These are phyloP conservation scores for Poterioochromonas sp. DNA, from an alignment of 352 stramenopile genomes.

Conservation along the genomic window DNA sequence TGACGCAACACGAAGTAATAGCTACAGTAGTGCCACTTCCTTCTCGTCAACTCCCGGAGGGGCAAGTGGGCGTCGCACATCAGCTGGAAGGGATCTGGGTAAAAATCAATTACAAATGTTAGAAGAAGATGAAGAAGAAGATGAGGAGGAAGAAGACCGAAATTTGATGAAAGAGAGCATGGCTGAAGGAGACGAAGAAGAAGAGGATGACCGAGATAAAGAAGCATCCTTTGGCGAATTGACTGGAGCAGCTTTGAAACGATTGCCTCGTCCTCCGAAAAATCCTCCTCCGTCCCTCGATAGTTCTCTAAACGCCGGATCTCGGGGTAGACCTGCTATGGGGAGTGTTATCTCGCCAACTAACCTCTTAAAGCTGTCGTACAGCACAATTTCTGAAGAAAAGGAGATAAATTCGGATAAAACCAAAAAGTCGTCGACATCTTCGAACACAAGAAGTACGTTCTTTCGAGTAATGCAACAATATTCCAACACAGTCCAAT, in stretches of 20 bases:
- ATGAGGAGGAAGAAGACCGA: too few species aligned
- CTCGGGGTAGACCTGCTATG: not conserved
- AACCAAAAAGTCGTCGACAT: not conserved
- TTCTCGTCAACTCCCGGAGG: too few species aligned
- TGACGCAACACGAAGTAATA: not conserved
- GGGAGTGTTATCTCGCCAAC: not conserved
- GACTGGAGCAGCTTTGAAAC: too few species aligned
- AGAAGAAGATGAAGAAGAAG: too few species aligned
- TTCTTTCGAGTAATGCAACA: not conserved
- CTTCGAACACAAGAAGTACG: not conserved
- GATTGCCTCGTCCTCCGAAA: not conserved
- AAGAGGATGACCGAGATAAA: slow-evolving; percentile 11
- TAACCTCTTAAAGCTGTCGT: not conserved
- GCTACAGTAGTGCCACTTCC: not conserved
- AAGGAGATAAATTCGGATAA: not conserved
- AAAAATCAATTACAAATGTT: too few species aligned
- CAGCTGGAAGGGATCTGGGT: too few species aligned
- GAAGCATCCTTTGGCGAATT: not conserved
- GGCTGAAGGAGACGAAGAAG: not conserved
- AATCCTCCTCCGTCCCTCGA: not conserved
- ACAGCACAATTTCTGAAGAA: too few species aligned
- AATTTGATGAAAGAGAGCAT: not conserved
- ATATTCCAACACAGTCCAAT: not conserved
- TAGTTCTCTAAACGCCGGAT: not conserved
- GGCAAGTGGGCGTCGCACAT: too few species aligned